Evolutionary conservation across 2,329 filamentous ascomycete species (phyloP).

Genomic region (Aspergillus melleus): DNA sequence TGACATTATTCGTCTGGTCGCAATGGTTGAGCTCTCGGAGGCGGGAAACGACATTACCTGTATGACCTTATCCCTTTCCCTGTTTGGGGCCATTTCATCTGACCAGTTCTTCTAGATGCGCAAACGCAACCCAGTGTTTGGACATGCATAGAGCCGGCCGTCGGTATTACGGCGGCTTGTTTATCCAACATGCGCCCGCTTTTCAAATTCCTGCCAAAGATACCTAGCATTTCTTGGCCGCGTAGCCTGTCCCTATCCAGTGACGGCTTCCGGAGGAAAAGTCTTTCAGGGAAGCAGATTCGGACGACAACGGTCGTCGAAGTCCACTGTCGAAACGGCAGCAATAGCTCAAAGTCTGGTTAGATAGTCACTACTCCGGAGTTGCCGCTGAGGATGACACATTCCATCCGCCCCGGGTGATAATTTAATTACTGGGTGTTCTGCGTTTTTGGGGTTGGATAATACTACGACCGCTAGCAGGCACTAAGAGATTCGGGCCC

Average conservation of each 20-base stretch:
- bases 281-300: neutral
- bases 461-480: neutral
- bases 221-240: no score
- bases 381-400: neutral
- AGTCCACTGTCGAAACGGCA: neutral
- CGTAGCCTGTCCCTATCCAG: no score
- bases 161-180: slow-evolving; percentile 30
- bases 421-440: no score
- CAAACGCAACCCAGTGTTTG: slow-evolving; percentile 30
- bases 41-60: slow-evolving; percentile 27
- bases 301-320: neutral
- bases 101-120: slow-evolving; percentile 19
- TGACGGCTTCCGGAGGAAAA: no score
- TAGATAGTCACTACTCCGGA: neutral
- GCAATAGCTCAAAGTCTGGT: neutral
- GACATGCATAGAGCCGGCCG: slow-evolving; percentile 32
- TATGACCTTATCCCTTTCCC: slow-evolving; percentile 5
- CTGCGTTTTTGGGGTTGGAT: neutral
- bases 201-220: slow-evolving; percentile 14
- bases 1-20: slow-evolving; percentile 28
- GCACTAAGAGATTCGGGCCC: neutral
- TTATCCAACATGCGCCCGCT: slow-evolving; percentile 30
- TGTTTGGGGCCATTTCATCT: neutral
- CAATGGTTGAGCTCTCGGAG: slow-evolving; percentile 23
- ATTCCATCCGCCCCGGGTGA: neutral